These are phyloP conservation scores for Vanilla planifolia DNA, from an alignment of 106 monocot genomes.

Conservation along the genomic window DNA sequence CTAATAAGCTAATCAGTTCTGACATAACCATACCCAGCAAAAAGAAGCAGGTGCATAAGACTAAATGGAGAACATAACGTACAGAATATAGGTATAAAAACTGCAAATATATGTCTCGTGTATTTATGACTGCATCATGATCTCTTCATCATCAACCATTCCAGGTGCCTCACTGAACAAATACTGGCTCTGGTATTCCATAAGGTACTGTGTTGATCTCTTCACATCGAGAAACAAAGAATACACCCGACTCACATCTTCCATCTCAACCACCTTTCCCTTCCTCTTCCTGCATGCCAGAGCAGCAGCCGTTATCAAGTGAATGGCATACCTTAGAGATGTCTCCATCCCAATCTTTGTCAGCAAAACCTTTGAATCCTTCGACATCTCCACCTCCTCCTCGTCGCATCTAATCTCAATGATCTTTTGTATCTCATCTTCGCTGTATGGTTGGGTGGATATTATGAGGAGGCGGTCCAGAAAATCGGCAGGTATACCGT, in stretches of 20 bases:
- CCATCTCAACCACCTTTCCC: slow-evolving; percentile 88
- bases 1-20: too few relatives aligned
- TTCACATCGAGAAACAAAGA: slow-evolving; percentile 88
- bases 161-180: slow-evolving; percentile 66
- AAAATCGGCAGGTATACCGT: slow-evolving; percentile 95
- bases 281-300: slow-evolving; percentile 75
- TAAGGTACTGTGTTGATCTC: slow-evolving; percentile 87
- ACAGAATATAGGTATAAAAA: too few relatives aligned
- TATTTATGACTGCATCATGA: slow-evolving; percentile 55
- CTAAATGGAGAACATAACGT: too few relatives aligned
- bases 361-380: slow-evolving; percentile 61
- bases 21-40: too few relatives aligned
- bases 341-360: slow-evolving; percentile 89
- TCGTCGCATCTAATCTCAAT: slow-evolving; percentile 86
- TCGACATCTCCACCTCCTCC: slow-evolving; percentile 93
- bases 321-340: slow-evolving; percentile 76
- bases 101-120: too few relatives aligned
- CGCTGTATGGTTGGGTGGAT: slow-evolving; percentile 70
- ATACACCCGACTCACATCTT: slow-evolving; percentile 84
- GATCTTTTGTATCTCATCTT: slow-evolving; percentile 75
- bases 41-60: too few relatives aligned
- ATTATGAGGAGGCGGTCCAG: slow-evolving; percentile 86
- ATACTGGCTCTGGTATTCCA: slow-evolving; percentile 93
- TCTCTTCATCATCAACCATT: slow-evolving; percentile 46
- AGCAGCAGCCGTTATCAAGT: slow-evolving; percentile 76